Evolutionary conservation across 2,329 filamentous ascomycete species (phyloP), one percentile per base, ranked within the genome.

Genomic region (Aspergillus latus): DNA sequence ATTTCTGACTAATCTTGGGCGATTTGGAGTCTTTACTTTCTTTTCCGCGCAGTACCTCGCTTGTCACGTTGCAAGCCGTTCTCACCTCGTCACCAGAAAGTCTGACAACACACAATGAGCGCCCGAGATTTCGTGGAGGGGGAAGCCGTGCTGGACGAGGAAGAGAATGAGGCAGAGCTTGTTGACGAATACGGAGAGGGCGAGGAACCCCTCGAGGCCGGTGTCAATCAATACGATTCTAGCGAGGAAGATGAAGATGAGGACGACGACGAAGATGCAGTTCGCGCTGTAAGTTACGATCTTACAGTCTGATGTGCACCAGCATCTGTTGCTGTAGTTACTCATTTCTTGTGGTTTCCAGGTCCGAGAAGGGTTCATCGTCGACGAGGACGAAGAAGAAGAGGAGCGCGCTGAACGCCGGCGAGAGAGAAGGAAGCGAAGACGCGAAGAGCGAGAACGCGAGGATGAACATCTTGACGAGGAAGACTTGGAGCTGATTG

Each of bases 301-400:
- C 9, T 32, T 9, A 15, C 8, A 10, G n/a, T 32, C 9, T 26
- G 37, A 40, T 21, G 21, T 45, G 32, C 49, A 13, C 54, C 45
- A 26, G 3, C 21, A 6, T 26, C 9, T n/a, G 3, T 32, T 2
- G 13, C 2, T 9, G 10, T 15, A 5, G 21, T 58, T 57, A 62
- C 61, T 64, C 52, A 68, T 56, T 42, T 53, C 32, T 11, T 54
- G 50, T 58, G 44, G 28, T 32, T 37, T 10, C 9, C 67, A 96
- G 92, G 84, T 96, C 62, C 89, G 89, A 51, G 92, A 96, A 78
- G 93, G 92, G 29, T 99, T 97, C 76, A 97, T 99, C 63, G 91
- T 96, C 61, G 91, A 96, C 68, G 92, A 96, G 68, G 92, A 93
- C 59, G 88, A 91, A 64, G 88, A 91, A 54, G 88, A 90, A 58